phyloP scores from a whole-genome alignment of 306 rosid genomes.

The Medicago ruthenica region DNA sequence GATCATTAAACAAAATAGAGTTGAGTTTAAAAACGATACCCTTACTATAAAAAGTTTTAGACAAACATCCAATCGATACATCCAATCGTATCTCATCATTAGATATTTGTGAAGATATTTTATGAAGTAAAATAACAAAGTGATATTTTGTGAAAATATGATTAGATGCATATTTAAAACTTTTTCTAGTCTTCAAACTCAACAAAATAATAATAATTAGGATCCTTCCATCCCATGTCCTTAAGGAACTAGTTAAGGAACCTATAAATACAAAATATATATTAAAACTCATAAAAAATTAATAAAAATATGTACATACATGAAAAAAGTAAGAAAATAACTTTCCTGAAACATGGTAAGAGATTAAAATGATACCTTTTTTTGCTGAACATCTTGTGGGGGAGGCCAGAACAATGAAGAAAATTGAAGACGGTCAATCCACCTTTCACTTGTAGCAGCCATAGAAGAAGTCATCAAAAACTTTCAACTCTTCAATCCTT shows the following conservation, averaged over 20 bases:
- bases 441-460: constrained; percentile 71
- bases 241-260: background rate
- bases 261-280: background rate
- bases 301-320: background rate
- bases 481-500: constrained; percentile 25
- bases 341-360: background rate
- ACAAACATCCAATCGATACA: background rate
- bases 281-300: background rate
- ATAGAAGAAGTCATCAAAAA: constrained; percentile 50
- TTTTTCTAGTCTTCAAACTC: background rate
- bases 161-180: background rate
- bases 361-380: constrained; percentile 58
- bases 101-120: constrained; percentile 7
- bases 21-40: background rate
- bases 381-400: constrained; percentile 69
- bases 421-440: constrained; percentile 76
- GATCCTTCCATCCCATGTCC: background rate
- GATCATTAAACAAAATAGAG: constrained; percentile 9
- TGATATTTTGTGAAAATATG: background rate
- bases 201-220: background rate
- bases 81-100: background rate
- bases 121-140: constrained; percentile 3
- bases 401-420: constrained; percentile 94
- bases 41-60: background rate
- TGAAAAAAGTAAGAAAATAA: background rate